Conservation (phyloP, 176 grass and related monocot species). For the Urochloa ruziziensis region DNA sequence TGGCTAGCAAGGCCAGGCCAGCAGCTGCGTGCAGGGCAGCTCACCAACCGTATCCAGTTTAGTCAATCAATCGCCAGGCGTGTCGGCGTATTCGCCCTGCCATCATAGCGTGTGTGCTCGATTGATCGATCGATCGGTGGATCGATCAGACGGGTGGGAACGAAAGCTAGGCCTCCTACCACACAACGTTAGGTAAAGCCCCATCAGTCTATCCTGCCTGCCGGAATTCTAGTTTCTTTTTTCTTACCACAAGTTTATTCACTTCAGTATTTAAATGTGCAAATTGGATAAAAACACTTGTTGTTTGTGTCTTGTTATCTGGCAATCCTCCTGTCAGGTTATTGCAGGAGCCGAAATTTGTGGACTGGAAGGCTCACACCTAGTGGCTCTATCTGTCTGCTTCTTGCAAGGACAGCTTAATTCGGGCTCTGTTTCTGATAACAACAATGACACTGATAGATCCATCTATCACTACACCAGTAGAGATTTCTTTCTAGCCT, state of each 20-base stretch:
- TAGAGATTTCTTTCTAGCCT: not conserved
- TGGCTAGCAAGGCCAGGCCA: too few relatives aligned
- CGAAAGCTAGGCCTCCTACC: conserved; percentile 32
- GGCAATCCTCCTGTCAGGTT: not conserved
- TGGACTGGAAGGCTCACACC: not conserved
- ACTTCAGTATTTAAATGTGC: not conserved
- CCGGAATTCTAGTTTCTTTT: not conserved
- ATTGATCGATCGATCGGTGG: not conserved
- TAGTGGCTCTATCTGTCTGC: not conserved
- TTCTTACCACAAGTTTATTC: not conserved
- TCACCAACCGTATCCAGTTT: conserved; percentile 35
- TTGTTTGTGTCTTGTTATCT: not conserved
- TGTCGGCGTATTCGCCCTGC: conserved; percentile 1
- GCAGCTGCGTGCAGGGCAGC: not conserved
- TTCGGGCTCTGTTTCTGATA: not conserved
- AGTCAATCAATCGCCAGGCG: not conserved
- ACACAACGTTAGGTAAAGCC: conserved; percentile 18
- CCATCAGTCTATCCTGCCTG: not conserved
- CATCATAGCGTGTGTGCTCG: not conserved
- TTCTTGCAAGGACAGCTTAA: conserved; percentile 20
- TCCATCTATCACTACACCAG: not conserved
- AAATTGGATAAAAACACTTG: not conserved
- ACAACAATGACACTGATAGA: conserved; percentile 1
- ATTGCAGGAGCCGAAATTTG: not conserved
- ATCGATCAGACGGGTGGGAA: conserved; percentile 9